Conservation (phyloP, 2,329 filamentous ascomycete genomes). For the Claviceps fusiformis region DNA sequence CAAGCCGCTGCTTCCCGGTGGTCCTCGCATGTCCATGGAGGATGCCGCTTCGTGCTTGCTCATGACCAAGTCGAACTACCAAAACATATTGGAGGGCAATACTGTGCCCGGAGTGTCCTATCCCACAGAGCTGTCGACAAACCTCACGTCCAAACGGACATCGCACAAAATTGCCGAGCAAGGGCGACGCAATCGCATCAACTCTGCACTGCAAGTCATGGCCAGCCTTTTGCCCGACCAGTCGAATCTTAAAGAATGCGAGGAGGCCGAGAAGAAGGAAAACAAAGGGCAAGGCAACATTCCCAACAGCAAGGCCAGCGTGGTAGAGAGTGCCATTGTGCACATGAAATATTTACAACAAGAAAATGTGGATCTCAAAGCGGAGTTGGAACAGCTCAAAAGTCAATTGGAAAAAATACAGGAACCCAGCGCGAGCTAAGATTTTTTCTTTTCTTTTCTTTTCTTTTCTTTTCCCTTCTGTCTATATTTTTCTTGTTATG, state of each 20-base stretch:
- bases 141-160: constrained; percentile 88
- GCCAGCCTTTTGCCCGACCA: constrained; percentile 64
- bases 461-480: background rate
- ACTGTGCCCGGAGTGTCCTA: constrained; percentile 82
- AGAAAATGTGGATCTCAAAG: constrained; percentile 56
- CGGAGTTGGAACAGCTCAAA: constrained; percentile 33
- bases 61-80: constrained; percentile 93
- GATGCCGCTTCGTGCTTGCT: constrained; percentile 60
- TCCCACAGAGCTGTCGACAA: constrained; percentile 80
- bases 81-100: constrained; percentile 91
- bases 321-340: constrained; percentile 91
- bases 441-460: background rate
- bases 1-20: constrained; percentile 68
- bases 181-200: constrained; percentile 87
- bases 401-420: constrained; percentile 15
- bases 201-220: constrained; percentile 84
- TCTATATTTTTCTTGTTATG: too few relatives aligned
- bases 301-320: constrained; percentile 84
- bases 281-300: constrained; percentile 32
- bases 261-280: background rate
- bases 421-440: background rate
- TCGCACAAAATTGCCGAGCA: constrained; percentile 98
- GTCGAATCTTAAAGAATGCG: constrained; percentile 23
- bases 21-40: constrained; percentile 37
- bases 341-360: constrained; percentile 80